These are phyloP conservation scores for Kalmusia sp. DNA, from an alignment of 2,329 filamentous ascomycete genomes.

Conservation along the genomic window DNA sequence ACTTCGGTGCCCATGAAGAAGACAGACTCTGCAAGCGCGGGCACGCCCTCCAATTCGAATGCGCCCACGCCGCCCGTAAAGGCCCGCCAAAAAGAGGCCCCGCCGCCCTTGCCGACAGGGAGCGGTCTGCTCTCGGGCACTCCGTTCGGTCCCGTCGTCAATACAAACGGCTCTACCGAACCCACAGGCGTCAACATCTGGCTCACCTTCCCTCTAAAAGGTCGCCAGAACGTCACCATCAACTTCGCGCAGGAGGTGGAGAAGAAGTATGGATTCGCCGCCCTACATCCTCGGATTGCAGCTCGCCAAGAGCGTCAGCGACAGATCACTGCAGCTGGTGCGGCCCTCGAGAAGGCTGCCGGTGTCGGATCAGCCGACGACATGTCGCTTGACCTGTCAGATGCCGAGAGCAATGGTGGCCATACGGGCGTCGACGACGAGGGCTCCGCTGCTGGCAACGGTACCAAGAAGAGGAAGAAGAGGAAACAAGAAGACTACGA, in stretches of 20 bases:
- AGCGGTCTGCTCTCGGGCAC: slow-evolving; percentile 70
- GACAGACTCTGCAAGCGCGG: slow-evolving; percentile 38
- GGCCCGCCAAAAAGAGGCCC: slow-evolving; percentile 61
- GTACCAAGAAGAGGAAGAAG: slow-evolving; percentile 79
- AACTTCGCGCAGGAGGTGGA: slow-evolving; percentile 95
- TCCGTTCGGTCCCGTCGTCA: slow-evolving; percentile 62
- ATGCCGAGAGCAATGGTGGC: slow-evolving; percentile 82
- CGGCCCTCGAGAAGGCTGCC: slow-evolving; percentile 78
- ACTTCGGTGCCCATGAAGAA: slow-evolving; percentile 42
- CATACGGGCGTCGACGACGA: slow-evolving; percentile 70
- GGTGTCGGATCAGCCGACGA: slow-evolving; percentile 77
- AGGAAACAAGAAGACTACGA: slow-evolving; percentile 74
- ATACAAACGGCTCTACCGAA: slow-evolving; percentile 53
- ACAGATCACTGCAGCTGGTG: slow-evolving; percentile 86
- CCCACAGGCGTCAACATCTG: slow-evolving; percentile 73
- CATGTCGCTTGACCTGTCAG: slow-evolving; percentile 79
- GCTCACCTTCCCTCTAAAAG: slow-evolving; percentile 80
- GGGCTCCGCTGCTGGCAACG: slow-evolving; percentile 52
- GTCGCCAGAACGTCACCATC: slow-evolving; percentile 86
- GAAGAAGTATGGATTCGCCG: slow-evolving; percentile 92
- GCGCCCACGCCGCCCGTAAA: slow-evolving; percentile 64
- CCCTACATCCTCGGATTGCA: slow-evolving; percentile 87
- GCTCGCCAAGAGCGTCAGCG: slow-evolving; percentile 87
- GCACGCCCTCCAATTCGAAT: slow-evolving; percentile 54
- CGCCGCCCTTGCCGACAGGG: slow-evolving; percentile 65